phyloP scores from a whole-genome alignment of 495 filamentous ascomycete species.

The Neurospora sp. region DNA sequence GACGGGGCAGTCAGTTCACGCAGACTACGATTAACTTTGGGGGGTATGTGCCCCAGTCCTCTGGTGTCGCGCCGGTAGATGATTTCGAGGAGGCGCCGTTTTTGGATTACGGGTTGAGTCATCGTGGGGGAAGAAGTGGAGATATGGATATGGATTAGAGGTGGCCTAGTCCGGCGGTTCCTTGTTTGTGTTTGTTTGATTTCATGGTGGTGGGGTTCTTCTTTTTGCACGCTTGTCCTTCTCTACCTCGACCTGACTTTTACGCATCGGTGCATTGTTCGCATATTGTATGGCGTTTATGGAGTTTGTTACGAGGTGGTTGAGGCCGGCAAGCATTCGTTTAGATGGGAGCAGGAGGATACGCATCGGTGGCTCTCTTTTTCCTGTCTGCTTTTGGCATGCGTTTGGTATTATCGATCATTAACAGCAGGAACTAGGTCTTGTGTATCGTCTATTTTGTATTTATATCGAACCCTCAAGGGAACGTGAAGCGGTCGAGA shows the following conservation, averaged over 20 bases:
- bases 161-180: background rate
- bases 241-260: background rate
- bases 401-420: background rate
- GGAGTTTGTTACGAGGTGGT: background rate
- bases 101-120: constrained; percentile 26
- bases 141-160: constrained; percentile 14
- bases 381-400: background rate
- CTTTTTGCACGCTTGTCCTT: background rate
- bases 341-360: background rate
- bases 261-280: background rate
- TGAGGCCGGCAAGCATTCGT: background rate
- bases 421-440: background rate
- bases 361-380: background rate
- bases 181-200: background rate
- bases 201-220: background rate
- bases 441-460: background rate
- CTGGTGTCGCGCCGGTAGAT: constrained; percentile 5
- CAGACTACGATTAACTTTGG: background rate
- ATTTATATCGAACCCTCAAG: background rate
- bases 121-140: background rate
- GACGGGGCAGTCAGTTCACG: background rate
- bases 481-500: background rate
- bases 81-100: constrained; percentile 48
- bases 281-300: constrained; percentile 2
- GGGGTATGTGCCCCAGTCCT: background rate